Evolutionary conservation across 371 early-diverging fungal species (phyloP).

Genomic region (Saksenaea oblongispora): DNA sequence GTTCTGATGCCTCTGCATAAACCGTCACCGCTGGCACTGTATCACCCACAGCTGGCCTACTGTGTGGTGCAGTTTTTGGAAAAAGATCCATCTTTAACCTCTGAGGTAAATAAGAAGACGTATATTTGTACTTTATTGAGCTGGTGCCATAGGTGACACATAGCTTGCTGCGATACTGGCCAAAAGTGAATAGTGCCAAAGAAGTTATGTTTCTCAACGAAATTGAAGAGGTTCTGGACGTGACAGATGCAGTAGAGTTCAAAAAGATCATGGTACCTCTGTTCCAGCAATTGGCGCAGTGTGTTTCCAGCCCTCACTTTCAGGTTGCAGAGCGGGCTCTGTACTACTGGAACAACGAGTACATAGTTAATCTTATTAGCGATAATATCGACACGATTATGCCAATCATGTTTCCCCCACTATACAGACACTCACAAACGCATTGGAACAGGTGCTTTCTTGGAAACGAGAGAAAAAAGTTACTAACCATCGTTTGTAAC

Average conservation of each 20-base stretch:
- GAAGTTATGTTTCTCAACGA: slow-evolving; percentile 98
- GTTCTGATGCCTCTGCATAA: slow-evolving; percentile 96
- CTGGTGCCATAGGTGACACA: slow-evolving; percentile 64
- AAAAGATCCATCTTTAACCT: slow-evolving; percentile 92
- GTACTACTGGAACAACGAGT: slow-evolving; percentile 96
- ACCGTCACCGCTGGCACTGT: slow-evolving; percentile 82
- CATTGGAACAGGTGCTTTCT: slow-evolving; percentile 91
- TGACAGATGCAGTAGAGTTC: slow-evolving; percentile 88
- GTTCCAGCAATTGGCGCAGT: slow-evolving; percentile 87
- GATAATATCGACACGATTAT: slow-evolving; percentile 86
- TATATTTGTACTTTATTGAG: neutral
- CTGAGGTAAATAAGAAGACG: slow-evolving; percentile 56
- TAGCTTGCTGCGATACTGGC: slow-evolving; percentile 93
- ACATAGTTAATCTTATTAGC: slow-evolving; percentile 90
- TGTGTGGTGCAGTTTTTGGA: slow-evolving; percentile 98
- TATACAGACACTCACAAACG: slow-evolving; percentile 88
- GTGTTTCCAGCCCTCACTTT: slow-evolving; percentile 94
- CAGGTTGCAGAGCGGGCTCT: slow-evolving; percentile 97
- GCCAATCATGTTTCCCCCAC: slow-evolving; percentile 91
- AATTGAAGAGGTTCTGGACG: slow-evolving; percentile 95
- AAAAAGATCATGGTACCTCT: slow-evolving; percentile 83
- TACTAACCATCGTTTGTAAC: neutral
- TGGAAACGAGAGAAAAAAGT: neutral
- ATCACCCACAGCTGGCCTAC: slow-evolving; percentile 96
- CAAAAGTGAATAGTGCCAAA: slow-evolving; percentile 96